Evolutionary conservation across 805 yeast species (phyloP).

Genomic region (Candida coleopterorum): DNA sequence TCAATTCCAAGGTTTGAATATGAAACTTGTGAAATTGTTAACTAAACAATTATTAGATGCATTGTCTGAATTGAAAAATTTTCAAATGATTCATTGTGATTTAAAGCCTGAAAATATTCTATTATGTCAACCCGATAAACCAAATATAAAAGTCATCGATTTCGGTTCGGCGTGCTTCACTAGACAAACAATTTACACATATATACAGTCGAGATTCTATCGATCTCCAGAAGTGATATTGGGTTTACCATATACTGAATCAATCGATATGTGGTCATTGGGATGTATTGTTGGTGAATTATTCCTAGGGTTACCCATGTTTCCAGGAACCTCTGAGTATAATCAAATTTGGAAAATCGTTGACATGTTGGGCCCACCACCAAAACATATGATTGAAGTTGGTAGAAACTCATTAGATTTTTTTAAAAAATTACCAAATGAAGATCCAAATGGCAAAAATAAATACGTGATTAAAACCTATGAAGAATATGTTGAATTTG

Average conservation of each 20-base stretch:
- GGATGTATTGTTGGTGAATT: slow-evolving; percentile 92
- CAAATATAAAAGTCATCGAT: slow-evolving; percentile 88
- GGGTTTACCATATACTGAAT: slow-evolving; percentile 86
- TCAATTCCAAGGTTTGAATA: slow-evolving; percentile 84
- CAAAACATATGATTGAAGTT: slow-evolving; percentile 94
- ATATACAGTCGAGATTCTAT: slow-evolving; percentile 89
- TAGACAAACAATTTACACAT: slow-evolving; percentile 81
- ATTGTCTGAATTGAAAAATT: slow-evolving; percentile 70
- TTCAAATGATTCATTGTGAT: slow-evolving; percentile 91
- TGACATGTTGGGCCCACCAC: slow-evolving; percentile 81
- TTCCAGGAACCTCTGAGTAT: slow-evolving; percentile 93
- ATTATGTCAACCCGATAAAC: slow-evolving; percentile 71
- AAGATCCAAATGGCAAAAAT: slow-evolving; percentile 22
- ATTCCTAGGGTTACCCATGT: slow-evolving; percentile 85
- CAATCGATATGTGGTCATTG: slow-evolving; percentile 96
- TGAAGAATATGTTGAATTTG: slow-evolving; percentile 32
- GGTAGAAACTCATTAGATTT: slow-evolving; percentile 79
- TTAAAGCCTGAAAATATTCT: slow-evolving; percentile 93
- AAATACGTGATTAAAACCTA: slow-evolving; percentile 27
- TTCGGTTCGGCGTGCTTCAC: slow-evolving; percentile 96
- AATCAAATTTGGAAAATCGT: slow-evolving; percentile 82
- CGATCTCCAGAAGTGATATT: slow-evolving; percentile 92
- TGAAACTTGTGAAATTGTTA: slow-evolving; percentile 72
- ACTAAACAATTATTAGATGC: slow-evolving; percentile 80
- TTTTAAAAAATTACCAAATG: slow-evolving; percentile 39